Conservation (phyloP, 225 moss, liverwort and hornwort species). For the Bryum argenteum region DNA sequence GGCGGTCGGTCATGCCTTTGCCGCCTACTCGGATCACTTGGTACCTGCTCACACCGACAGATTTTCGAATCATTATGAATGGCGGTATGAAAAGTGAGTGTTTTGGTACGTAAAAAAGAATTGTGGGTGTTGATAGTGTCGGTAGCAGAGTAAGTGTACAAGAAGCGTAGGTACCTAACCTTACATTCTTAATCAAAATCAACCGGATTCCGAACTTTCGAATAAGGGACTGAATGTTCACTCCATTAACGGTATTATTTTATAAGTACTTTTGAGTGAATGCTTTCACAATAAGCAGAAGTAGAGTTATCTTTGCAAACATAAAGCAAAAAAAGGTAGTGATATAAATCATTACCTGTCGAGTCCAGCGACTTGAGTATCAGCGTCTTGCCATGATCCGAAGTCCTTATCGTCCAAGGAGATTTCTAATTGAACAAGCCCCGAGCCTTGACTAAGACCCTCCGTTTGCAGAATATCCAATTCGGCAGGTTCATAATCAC, state of each 20-base stretch:
- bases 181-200: too few relatives aligned
- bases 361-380: constrained; percentile 45
- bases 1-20: constrained; percentile 84
- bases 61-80: neutral
- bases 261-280: too few relatives aligned
- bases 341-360: constrained; percentile 54
- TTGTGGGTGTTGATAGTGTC: too few relatives aligned
- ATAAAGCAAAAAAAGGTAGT: neutral
- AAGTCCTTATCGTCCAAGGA: constrained; percentile 76
- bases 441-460: constrained; percentile 96
- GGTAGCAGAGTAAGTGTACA: too few relatives aligned
- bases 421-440: constrained; percentile 92
- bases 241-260: too few relatives aligned
- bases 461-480: constrained; percentile 79
- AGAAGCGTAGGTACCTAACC: too few relatives aligned
- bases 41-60: constrained; percentile 55
- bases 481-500: constrained; percentile 69
- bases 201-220: too few relatives aligned
- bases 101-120: too few relatives aligned
- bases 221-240: too few relatives aligned
- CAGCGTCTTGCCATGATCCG: constrained; percentile 74
- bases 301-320: too few relatives aligned
- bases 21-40: constrained; percentile 98
- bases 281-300: too few relatives aligned
- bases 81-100: too few relatives aligned